phyloP scores from a whole-genome alignment of 306 rosid species.

The Cicer bijugum region DNA sequence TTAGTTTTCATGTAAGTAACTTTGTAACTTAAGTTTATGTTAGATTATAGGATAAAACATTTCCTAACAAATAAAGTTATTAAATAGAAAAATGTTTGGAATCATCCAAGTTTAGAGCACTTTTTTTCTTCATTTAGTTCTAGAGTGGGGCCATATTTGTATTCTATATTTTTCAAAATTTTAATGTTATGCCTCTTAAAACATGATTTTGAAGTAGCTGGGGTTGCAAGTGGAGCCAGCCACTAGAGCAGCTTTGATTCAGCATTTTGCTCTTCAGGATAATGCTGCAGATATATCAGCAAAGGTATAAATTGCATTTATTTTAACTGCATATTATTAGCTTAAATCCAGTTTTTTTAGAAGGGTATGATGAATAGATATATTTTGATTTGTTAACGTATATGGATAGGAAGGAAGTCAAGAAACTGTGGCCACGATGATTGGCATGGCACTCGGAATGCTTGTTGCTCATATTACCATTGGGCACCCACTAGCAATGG shows the following conservation, averaged over 20 bases:
- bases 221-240: too few relatives aligned
- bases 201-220: too few relatives aligned
- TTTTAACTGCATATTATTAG: too few relatives aligned
- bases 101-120: constrained; percentile 31
- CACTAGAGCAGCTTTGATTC: too few relatives aligned
- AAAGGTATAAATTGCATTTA: too few relatives aligned
- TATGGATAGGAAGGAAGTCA: constrained; percentile 58
- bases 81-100: constrained; percentile 16
- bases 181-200: constrained; percentile 9
- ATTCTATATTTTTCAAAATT: not conserved
- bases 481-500: constrained; percentile 81
- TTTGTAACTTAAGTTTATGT: not conserved
- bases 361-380: not conserved
- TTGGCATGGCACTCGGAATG: constrained; percentile 92
- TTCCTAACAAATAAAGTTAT: constrained; percentile 27
- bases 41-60: constrained; percentile 10
- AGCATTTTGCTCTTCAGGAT: too few relatives aligned
- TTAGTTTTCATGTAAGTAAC: not conserved
- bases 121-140: not conserved
- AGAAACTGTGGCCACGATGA: constrained; percentile 77
- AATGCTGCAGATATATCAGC: too few relatives aligned
- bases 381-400: constrained; percentile 26
- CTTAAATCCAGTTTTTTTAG: not conserved
- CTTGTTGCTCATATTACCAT: constrained; percentile 76
- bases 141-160: constrained; percentile 5